Percentiles rank a stretch among this genome's conserved stretches.
phyloP scores from a whole-genome alignment of 441 rosid genomes.

The Eutrema salsugineum region DNA sequence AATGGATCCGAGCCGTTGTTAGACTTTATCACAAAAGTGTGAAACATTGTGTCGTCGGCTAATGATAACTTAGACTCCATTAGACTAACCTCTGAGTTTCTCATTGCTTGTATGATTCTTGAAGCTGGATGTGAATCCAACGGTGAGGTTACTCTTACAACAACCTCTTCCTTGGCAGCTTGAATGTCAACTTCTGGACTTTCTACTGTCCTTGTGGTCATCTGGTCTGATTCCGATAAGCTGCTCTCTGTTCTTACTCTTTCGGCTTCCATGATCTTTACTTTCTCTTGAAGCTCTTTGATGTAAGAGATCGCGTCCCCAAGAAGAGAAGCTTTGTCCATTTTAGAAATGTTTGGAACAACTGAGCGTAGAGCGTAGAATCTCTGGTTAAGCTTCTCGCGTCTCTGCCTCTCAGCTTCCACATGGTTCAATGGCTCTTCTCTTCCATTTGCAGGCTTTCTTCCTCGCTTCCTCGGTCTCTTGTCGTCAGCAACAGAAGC shows the following conservation, averaged over 20 bases:
- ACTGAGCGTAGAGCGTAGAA: constrained; percentile 70
- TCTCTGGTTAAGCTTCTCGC: constrained; percentile 73
- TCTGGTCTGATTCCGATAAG: constrained; percentile 32
- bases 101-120: constrained; percentile 61
- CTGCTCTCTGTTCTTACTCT: constrained; percentile 48
- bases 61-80: constrained; percentile 63
- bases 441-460: constrained; percentile 78
- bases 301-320: constrained; percentile 76
- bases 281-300: constrained; percentile 68
- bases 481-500: constrained; percentile 43
- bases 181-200: constrained; percentile 55
- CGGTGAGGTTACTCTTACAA: constrained; percentile 67
- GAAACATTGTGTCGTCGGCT: constrained; percentile 55
- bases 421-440: constrained; percentile 79
- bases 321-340: constrained; percentile 78
- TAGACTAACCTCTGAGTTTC: constrained; percentile 55
- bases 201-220: constrained; percentile 22
- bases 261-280: constrained; percentile 53
- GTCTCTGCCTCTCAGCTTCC: constrained; percentile 73
- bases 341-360: constrained; percentile 76
- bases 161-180: constrained; percentile 54
- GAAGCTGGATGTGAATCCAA: constrained; percentile 78
- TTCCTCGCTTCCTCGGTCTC: constrained; percentile 66
- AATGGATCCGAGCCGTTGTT: constrained; percentile 57
- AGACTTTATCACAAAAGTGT: constrained; percentile 73